These are phyloP conservation scores for Malassezia nana DNA, from an alignment of 1,284 basidiomycete genomes.

Conservation along the genomic window DNA sequence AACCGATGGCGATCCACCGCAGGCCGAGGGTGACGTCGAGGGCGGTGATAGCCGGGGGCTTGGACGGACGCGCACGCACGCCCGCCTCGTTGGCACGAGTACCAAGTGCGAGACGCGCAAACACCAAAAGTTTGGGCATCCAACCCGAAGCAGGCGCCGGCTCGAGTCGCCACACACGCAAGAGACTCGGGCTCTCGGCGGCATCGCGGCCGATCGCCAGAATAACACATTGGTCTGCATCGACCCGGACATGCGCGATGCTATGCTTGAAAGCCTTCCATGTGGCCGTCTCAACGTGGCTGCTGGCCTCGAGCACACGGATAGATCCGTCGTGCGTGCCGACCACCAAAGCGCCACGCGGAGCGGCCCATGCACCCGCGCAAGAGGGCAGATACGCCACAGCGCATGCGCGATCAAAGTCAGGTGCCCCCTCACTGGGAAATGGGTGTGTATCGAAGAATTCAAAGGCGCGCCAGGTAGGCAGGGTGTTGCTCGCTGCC, in stretches of 20 bases:
- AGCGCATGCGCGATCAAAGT: not conserved
- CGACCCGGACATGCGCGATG: conserved; percentile 24
- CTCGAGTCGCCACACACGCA: conserved; percentile 42
- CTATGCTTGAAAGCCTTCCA: conserved; percentile 37
- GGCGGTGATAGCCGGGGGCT: not conserved
- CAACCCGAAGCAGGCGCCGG: not conserved
- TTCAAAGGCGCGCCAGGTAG: conserved; percentile 12
- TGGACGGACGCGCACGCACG: conserved; percentile 26
- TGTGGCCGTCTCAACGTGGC: conserved; percentile 20
- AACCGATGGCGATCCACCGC: conserved; percentile 75
- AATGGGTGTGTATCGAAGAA: conserved; percentile 8
- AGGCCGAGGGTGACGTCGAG: conserved; percentile 65
- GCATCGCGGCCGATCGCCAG: conserved; percentile 34
- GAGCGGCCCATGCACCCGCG: conserved; percentile 2
- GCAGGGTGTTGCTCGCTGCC: conserved; percentile 1
- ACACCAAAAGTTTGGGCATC: conserved; percentile 23
- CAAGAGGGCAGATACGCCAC: not conserved
- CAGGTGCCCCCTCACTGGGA: not conserved
- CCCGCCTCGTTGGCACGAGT: conserved; percentile 24
- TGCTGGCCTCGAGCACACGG: conserved; percentile 31
- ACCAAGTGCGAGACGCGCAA: conserved; percentile 25
- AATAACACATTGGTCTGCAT: conserved; percentile 26
- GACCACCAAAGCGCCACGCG: conserved; percentile 21
- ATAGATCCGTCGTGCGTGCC: conserved; percentile 26
- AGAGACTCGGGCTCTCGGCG: conserved; percentile 24